Evolutionary conservation across 2,329 filamentous ascomycete species (phyloP).

Genomic region (Cephalotrichum gorgonifer): DNA sequence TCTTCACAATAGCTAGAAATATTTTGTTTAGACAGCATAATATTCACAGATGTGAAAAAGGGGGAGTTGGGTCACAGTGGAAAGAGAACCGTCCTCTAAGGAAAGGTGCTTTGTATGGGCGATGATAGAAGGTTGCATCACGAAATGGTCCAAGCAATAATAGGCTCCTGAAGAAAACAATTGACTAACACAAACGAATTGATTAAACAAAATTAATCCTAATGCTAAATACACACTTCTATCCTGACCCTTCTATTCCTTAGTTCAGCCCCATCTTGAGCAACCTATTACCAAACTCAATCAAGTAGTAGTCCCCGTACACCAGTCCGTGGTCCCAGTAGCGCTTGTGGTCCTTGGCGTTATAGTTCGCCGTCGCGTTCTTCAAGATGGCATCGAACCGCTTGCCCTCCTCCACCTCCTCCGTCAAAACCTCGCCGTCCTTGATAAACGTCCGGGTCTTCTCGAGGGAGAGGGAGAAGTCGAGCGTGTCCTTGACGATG

Average conservation of each 20-base stretch:
- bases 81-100: too few relatives aligned
- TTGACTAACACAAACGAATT: too few relatives aligned
- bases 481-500: slow-evolving; percentile 19
- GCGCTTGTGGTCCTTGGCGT: slow-evolving; percentile 17
- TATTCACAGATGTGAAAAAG: too few relatives aligned
- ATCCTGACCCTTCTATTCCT: background rate
- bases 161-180: too few relatives aligned
- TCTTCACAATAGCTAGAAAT: too few relatives aligned
- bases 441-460: slow-evolving; percentile 5
- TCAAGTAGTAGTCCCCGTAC: slow-evolving; percentile 37
- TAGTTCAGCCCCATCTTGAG: slow-evolving; percentile 19
- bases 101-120: too few relatives aligned
- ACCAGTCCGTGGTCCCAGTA: slow-evolving; percentile 31
- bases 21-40: too few relatives aligned
- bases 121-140: too few relatives aligned
- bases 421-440: slow-evolving; percentile 3
- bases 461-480: slow-evolving; percentile 14
- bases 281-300: slow-evolving; percentile 34
- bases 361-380: slow-evolving; percentile 24
- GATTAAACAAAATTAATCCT: too few relatives aligned
- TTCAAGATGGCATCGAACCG: slow-evolving; percentile 3
- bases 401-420: slow-evolving; percentile 5
- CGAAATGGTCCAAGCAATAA: too few relatives aligned
- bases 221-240: too few relatives aligned
- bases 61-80: too few relatives aligned